phyloP scores from a whole-genome alignment of 805 yeast species.

The Hermanozyma aechmeae region DNA sequence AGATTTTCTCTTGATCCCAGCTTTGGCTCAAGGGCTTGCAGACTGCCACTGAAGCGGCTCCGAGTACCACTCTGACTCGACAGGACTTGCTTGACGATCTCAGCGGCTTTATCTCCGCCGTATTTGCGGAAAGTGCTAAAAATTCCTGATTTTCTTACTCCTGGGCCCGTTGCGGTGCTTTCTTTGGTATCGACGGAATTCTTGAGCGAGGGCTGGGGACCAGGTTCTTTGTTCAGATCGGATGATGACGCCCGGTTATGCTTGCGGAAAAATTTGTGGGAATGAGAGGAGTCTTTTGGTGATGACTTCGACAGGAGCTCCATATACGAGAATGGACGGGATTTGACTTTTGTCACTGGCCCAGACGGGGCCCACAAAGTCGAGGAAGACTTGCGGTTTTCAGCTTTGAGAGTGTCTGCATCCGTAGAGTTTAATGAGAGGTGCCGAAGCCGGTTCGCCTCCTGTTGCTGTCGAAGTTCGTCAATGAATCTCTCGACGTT shows the following conservation, averaged over 20 bases:
- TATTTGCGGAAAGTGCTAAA: conserved; percentile 32
- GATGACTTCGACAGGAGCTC: conserved; percentile 22
- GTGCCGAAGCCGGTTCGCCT: conserved; percentile 5
- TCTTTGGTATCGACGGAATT: not conserved
- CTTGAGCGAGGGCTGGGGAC: no score
- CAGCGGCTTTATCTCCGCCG: conserved; percentile 31
- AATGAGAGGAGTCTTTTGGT: not conserved
- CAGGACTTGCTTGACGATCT: conserved; percentile 21
- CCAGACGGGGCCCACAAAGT: conserved; percentile 15
- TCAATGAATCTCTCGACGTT: conserved; percentile 49
- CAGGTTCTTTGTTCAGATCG: no score
- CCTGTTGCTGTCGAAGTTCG: conserved; percentile 25
- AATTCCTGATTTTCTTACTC: conserved; percentile 21
- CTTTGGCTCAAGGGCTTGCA: no score
- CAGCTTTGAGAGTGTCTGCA: conserved; percentile 14
- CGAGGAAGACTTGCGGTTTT: conserved; percentile 24
- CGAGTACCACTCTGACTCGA: no score
- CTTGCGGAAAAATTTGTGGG: conserved; percentile 46
- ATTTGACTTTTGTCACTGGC: conserved; percentile 15
- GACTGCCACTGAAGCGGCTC: no score
- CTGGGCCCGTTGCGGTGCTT: conserved; percentile 1
- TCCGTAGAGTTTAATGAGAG: not conserved
- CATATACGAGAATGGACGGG: conserved; percentile 30
- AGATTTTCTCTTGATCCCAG: no score
- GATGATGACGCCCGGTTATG: conserved; percentile 53